Conservation (phyloP, 371 early-diverging fungal species). For the Globomyces sp. region DNA sequence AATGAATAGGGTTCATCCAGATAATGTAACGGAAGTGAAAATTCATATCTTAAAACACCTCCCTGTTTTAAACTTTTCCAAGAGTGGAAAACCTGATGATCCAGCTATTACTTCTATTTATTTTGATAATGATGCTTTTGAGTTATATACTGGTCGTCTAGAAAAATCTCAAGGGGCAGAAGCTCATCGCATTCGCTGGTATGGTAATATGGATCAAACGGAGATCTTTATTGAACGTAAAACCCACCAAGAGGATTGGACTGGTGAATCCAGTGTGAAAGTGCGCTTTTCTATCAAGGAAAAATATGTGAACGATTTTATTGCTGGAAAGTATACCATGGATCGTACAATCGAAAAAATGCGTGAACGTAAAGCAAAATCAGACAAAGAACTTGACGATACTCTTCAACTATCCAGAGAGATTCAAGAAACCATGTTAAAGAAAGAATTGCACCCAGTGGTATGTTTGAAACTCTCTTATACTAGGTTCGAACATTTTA, state of each 20-base stretch:
- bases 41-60: slow-evolving; percentile 89
- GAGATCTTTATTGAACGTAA: slow-evolving; percentile 96
- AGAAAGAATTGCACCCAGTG: slow-evolving; percentile 77
- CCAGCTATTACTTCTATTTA: slow-evolving; percentile 97
- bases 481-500: slow-evolving; percentile 84
- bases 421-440: slow-evolving; percentile 74
- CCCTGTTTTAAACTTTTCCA: slow-evolving; percentile 91
- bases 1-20: slow-evolving; percentile 65
- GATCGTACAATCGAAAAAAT: slow-evolving; percentile 77
- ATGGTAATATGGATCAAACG: slow-evolving; percentile 82
- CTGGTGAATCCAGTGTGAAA: slow-evolving; percentile 90
- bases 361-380: slow-evolving; percentile 60
- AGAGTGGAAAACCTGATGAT: slow-evolving; percentile 70
- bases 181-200: slow-evolving; percentile 86
- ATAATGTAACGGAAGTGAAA: slow-evolving; percentile 97
- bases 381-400: slow-evolving; percentile 76
- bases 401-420: slow-evolving; percentile 74
- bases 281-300: slow-evolving; percentile 95
- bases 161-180: slow-evolving; percentile 94
- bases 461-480: slow-evolving; percentile 30
- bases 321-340: slow-evolving; percentile 77
- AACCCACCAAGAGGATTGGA: slow-evolving; percentile 96
- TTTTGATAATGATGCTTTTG: slow-evolving; percentile 91
- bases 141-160: slow-evolving; percentile 87
- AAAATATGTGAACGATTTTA: slow-evolving; percentile 84